Base-by-base conservation (phyloP, 2,329 filamentous ascomycete genomes). In the Botryotinia globosa region DNA sequence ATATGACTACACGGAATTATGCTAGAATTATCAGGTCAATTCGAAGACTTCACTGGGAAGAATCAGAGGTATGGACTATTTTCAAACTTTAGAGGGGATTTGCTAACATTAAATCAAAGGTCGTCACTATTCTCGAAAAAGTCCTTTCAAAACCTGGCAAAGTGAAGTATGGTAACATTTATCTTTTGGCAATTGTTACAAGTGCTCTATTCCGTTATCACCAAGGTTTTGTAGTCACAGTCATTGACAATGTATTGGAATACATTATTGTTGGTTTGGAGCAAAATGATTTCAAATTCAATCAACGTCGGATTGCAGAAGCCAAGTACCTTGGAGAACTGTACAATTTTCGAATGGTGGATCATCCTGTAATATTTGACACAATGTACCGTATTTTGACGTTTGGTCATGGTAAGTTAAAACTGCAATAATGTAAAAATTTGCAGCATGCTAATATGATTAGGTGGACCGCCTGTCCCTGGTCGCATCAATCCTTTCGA, bases 341-440 rank as follows among this genome's bases (percentile, higher is more conserved):
- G 16, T 99, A 99, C 84, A 97, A 98, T 79, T 99, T 98, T 81
- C 92, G 96, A 73, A 93, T 99, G 89, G 88, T 99, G 54, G 96
- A 99, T 81, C 96, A 97, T 61, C 92, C 93, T 0, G 92, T 98
- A 37, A 92, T 99, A 69, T 99, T 99, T 78, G 96, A 99, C 80
- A 93, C 92, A 1, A 87, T 99, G 82, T 99, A 98, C 85, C 94
- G 94, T 80, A 92, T 99, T 77, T 87, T 98, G 81, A 97, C 94
- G 12, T 97, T 97, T 81, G 96, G 95, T 39, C 93, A 98, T 81
- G 90, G 79, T 80, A 76, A 74, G 75, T 74, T 48, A 7, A 6
- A 32, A 34, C 25, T 32, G 22, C 12, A 25, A 9, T 22, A 59
- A n/a, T n/a, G n/a, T 48, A 29, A 3, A 39, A 4, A n/a, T 45